These are phyloP conservation scores for Suillus decipiens DNA, from an alignment of 768 basidiomycete genomes.

Conservation along the genomic window DNA sequence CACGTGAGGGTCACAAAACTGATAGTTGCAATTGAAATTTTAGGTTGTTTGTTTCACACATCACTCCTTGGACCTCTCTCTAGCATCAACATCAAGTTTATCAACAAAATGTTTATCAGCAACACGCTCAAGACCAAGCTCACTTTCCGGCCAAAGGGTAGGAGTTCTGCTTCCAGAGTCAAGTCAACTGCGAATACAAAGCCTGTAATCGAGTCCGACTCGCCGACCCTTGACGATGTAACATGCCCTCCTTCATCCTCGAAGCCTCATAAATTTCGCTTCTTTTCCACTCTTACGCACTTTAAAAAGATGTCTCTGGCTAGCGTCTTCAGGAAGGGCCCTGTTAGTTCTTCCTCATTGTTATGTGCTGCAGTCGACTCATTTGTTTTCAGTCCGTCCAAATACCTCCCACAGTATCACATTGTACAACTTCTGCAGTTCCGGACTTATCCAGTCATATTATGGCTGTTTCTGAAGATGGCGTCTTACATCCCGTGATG, in stretches of 20 bases:
- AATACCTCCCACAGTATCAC: not conserved
- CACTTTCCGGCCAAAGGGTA: not conserved
- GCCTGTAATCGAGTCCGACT: not conserved
- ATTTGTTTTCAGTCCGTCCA: not conserved
- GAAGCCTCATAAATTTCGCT: not conserved
- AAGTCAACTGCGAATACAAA: not conserved
- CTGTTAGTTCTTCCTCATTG: not conserved
- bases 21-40: not conserved
- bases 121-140: not conserved
- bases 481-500: not conserved
- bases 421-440: not conserved
- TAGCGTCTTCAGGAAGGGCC: not conserved
- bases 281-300: not conserved
- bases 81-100: not conserved
- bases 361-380: not conserved
- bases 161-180: not conserved
- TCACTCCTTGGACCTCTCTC: conserved; percentile 2
- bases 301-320: not conserved
- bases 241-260: not conserved
- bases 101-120: not conserved
- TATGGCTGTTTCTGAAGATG: not conserved
- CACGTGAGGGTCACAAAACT: not conserved
- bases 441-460: not conserved
- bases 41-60: not conserved
- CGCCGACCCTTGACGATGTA: not conserved